Base-by-base conservation (phyloP, 345 rosid genomes). In the Pistacia integerrima region DNA sequence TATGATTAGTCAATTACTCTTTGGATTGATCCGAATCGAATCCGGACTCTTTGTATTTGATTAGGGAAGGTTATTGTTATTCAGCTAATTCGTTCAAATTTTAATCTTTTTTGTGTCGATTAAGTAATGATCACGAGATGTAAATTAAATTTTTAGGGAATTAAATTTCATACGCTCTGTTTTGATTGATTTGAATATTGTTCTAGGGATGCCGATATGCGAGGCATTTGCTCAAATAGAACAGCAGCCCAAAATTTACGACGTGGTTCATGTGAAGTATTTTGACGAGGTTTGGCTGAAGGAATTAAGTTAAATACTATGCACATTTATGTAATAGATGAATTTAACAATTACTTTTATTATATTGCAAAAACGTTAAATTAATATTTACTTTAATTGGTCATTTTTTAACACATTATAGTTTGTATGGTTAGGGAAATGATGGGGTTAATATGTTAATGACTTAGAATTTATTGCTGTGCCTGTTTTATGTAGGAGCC, bases 161-260 rank as follows among this genome's bases (percentile, higher is more conserved):
- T 30, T 30, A 30, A 10, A 51, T 56, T 79, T 41, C 51, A 9
- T 70, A 75, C 38, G 74, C 66, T 64, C 65, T 61, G 58, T 61
- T 57, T 38, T 58, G 76, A 72, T 76, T 36, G 78, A 25, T 60
- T 70, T 44, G 75, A 52, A 69, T 75, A 76, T 57, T 81, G 77
- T 70, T 76, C 44, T 70, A 93, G 99, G 97, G 61, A 93, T 96
- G 97, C 98, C 99, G 3, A 87, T 96, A 56, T 89, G 93, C 33
- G 99, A 96, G 78, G 98, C 99, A 17, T 91, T 96, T 86, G 88
- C 94, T 49, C 93, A 90, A 68, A 92, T 96, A 33, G 98, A 96
- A 77, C 97, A 91, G 84, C 97, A 93, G 75, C 99, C 99, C 9
- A 96, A 89, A 78, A 91, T 96, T 63, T 96, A 91, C 67, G 99